Percentiles rank a stretch among this genome's conserved stretches.
Conservation (phyloP, 129 eudicot species). For the Heracleum sosnowskyi region DNA sequence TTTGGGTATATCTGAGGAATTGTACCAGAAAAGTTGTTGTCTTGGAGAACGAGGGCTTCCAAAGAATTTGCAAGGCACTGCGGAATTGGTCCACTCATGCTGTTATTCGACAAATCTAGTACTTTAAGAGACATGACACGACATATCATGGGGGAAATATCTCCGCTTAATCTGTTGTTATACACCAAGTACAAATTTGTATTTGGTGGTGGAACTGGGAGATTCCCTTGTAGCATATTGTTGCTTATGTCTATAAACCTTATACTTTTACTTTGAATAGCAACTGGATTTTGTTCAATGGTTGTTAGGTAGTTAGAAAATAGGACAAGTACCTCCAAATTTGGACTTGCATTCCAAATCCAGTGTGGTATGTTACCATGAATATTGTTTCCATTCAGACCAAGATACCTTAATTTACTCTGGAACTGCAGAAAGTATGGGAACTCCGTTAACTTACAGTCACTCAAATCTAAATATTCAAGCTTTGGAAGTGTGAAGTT, state of each 20-base stretch:
- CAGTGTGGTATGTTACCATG: background rate
- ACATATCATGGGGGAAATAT: background rate
- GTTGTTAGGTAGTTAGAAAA: background rate
- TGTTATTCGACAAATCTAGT: constrained; percentile 16
- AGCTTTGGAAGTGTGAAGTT: constrained; percentile 1
- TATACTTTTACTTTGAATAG: background rate
- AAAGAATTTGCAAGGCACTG: constrained; percentile 10
- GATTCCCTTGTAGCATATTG: constrained; percentile 1
- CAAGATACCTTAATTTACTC: no score
- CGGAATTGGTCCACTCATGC: constrained; percentile 13
- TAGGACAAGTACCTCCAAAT: background rate
- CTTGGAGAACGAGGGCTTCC: background rate
- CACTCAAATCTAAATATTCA: background rate
- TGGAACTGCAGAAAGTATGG: no score
- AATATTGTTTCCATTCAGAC: no score
- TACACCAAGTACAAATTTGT: background rate
- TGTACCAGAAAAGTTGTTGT: constrained; percentile 15
- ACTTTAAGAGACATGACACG: background rate
- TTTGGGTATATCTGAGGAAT: background rate
- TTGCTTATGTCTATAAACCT: background rate
- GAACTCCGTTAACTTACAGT: constrained; percentile 6
- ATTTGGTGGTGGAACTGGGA: constrained; percentile 1
- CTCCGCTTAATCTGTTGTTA: background rate
- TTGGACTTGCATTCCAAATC: background rate
- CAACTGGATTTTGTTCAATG: background rate